Evolutionary conservation across 2,329 filamentous ascomycete genomes (phyloP).

Genomic region (Fusarium illudens): DNA sequence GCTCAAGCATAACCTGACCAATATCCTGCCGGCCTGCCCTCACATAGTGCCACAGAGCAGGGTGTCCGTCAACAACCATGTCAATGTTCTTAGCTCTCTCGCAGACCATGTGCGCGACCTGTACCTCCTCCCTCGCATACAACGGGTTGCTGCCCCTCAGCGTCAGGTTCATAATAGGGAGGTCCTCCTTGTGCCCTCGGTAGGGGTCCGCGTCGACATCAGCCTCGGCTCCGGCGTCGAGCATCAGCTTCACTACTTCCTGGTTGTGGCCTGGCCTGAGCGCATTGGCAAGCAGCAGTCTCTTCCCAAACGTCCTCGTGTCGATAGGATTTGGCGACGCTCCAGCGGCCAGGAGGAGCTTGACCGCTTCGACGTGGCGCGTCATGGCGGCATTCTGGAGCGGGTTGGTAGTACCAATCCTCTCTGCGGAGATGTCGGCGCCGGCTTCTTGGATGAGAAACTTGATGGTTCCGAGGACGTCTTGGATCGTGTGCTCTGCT

Average conservation of each 20-base stretch:
- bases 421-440: constrained; percentile 16
- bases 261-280: constrained; percentile 7
- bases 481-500: constrained; percentile 6
- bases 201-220: constrained; percentile 11
- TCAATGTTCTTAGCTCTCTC: constrained; percentile 17
- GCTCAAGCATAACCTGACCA: constrained; percentile 16
- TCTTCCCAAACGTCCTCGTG: constrained; percentile 2
- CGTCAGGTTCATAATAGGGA: constrained; percentile 29
- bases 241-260: constrained; percentile 6
- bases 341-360: constrained; percentile 24
- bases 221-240: constrained; percentile 25
- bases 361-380: constrained; percentile 13
- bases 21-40: constrained; percentile 21
- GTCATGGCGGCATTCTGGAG: constrained; percentile 12
- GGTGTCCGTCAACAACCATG: constrained; percentile 10
- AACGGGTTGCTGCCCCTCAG: constrained; percentile 8
- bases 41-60: constrained; percentile 25
- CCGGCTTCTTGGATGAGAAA: constrained; percentile 19
- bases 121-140: constrained; percentile 13
- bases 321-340: constrained; percentile 29
- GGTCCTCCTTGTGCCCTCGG: not conserved
- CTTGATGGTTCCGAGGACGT: constrained; percentile 19
- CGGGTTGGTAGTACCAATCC: constrained; percentile 2
- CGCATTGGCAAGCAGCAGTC: constrained; percentile 20
- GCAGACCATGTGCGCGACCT: constrained; percentile 20